These are phyloP conservation scores for Jatropha multifida DNA, from an alignment of 441 rosid genomes.

Conservation along the genomic window DNA sequence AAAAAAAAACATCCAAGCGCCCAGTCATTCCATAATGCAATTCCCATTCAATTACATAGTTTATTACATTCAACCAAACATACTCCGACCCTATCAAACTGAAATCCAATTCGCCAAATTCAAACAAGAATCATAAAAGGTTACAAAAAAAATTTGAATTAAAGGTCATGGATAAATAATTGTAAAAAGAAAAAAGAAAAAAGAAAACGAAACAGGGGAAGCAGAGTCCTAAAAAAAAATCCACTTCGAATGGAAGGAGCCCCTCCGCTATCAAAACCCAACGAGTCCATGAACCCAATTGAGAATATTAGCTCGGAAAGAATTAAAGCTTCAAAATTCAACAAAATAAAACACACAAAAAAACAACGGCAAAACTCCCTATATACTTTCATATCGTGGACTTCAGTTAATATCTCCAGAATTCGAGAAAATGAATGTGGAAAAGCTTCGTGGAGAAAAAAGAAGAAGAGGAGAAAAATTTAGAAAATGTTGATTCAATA, in stretches of 20 bases:
- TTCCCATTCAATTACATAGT: no score
- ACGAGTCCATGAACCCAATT: conserved; percentile 10
- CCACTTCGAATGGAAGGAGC: no score
- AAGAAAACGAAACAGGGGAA: neutral
- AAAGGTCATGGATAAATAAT: neutral
- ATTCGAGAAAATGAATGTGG: neutral
- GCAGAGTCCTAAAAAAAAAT: neutral
- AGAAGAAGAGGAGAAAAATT: neutral
- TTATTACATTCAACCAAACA: neutral
- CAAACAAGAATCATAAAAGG: neutral
- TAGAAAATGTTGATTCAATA: neutral
- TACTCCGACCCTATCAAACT: neutral
- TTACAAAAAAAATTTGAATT: neutral
- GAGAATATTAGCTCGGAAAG: neutral
- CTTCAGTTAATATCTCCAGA: neutral
- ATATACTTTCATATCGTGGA: neutral
- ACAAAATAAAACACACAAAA: neutral
- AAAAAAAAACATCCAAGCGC: no score
- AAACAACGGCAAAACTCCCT: neutral
- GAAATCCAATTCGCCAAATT: neutral
- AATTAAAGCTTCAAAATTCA: neutral
- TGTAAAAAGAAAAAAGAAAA: neutral
- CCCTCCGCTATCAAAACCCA: neutral
- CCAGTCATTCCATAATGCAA: no score
- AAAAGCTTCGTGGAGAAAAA: neutral